Evolutionary conservation across 2,329 filamentous ascomycete genomes (phyloP), one percentile per base, ranked within the genome.

Genomic region (Rhynchosporium agropyri): DNA sequence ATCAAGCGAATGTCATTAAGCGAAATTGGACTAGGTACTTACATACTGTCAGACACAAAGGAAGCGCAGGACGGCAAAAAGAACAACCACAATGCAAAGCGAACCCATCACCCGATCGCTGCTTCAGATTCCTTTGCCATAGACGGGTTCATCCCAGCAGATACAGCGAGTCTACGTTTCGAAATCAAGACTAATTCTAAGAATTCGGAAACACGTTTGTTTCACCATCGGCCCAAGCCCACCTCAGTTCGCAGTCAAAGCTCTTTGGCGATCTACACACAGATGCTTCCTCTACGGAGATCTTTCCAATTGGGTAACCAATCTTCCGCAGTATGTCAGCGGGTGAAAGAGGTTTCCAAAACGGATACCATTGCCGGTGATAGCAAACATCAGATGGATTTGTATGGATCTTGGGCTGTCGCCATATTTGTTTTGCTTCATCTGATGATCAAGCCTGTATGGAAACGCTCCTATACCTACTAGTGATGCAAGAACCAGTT

Each of bases 201-300:
- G n/a, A 28, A 2, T 20, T 38, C 15, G 13, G 49, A 54, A 54
- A 20, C 51, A 20, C 7, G 51, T 54, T 54, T 15, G 51, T 54
- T 54, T 54, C 51, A 54, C 13, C 51, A 28, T 20, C 10, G 51
- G 40, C 40, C 51, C 51, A 54, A 26, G 51, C 51, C 36, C 36
- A 42, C 20, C 51, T 42, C 51, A 33, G 15, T 54, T 54, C 51
- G n/a, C 51, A 42, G 36, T 33, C n/a, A 54, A 54, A 26, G 31
- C 50, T 50, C 33, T 33, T 50, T 31, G 12, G 33, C 26, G 1
- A 20, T 54, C 20, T 36, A 3, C 9, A 10, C 36, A 40, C 51
- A 29, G 8, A 38, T 38, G 15, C 50, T n/a, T 6, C 3, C 28
- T 20, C 33, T 1, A 9, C 38, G 26, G 13, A 40, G 3, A 42